These are phyloP conservation scores for Candida tallmaniae DNA, from an alignment of 805 yeast species.

Conservation along the genomic window DNA sequence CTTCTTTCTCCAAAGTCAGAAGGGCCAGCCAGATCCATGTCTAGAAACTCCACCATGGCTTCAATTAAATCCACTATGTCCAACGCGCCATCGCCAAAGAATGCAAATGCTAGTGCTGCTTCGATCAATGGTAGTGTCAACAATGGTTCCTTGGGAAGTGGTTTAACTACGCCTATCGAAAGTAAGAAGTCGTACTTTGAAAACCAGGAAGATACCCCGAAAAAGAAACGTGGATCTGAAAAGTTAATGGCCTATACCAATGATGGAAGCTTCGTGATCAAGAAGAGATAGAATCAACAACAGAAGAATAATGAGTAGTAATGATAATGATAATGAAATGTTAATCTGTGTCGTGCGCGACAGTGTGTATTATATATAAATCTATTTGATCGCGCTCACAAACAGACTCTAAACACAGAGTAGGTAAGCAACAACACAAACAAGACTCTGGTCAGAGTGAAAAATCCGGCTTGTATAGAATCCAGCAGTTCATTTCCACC, in stretches of 20 bases:
- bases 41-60: slow-evolving; percentile 7
- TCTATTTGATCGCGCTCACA: too few relatives aligned
- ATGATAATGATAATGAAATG: too few relatives aligned
- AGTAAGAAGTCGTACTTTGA: not conserved
- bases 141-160: slow-evolving; percentile 9
- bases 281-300: too few relatives aligned
- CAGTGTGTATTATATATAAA: too few relatives aligned
- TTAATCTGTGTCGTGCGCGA: too few relatives aligned
- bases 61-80: slow-evolving; percentile 1
- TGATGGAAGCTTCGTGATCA: slow-evolving; percentile 35
- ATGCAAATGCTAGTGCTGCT: slow-evolving; percentile 11
- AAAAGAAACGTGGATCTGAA: slow-evolving; percentile 17
- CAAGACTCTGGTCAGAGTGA: too few relatives aligned
- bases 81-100: slow-evolving; percentile 8
- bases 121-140: slow-evolving; percentile 11
- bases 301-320: too few relatives aligned
- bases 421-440: too few relatives aligned
- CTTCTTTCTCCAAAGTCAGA: slow-evolving; percentile 43
- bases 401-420: too few relatives aligned
- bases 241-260: slow-evolving; percentile 39
- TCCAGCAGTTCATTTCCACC: too few relatives aligned
- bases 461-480: too few relatives aligned
- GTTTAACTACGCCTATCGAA: slow-evolving; percentile 15
- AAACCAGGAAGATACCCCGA: not conserved
- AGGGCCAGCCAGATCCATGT: not conserved